These are phyloP conservation scores for Botrytis tulipae DNA, from an alignment of 2,329 filamentous ascomycete genomes.

Conservation along the genomic window DNA sequence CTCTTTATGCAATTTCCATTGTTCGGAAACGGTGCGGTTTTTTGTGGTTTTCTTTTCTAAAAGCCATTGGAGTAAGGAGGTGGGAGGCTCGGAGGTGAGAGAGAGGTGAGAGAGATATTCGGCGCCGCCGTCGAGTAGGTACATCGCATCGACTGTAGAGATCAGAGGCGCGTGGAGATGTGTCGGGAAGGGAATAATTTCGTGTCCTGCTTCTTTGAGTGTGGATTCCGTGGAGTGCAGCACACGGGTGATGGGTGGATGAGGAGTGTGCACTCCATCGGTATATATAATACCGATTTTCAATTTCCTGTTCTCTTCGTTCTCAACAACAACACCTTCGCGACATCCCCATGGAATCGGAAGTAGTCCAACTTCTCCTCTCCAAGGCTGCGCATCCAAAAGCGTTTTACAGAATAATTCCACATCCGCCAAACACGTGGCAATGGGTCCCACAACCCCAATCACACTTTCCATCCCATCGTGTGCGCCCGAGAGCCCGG, in stretches of 20 bases:
- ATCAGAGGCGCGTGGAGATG: not conserved
- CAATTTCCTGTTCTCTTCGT: conserved; percentile 33
- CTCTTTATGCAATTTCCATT: conserved; percentile 13
- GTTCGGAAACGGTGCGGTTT: not conserved
- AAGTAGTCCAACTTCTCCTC: conserved; percentile 49
- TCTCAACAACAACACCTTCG: not conserved
- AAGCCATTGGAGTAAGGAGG: conserved; percentile 31
- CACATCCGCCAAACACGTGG: conserved; percentile 46
- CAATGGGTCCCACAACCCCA: conserved; percentile 48
- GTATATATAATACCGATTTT: conserved; percentile 40
- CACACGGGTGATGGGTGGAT: conserved; percentile 21
- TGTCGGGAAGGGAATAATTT: not conserved
- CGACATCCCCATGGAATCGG: conserved; percentile 49
- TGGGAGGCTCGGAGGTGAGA: conserved; percentile 23
- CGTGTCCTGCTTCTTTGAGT: not conserved
- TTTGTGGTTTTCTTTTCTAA: not conserved
- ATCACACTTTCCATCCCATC: conserved; percentile 52
- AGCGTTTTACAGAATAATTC: conserved; percentile 35
- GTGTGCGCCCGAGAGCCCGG: conserved; percentile 43
- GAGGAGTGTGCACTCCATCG: conserved; percentile 27
- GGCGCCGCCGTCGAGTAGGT: conserved; percentile 26
- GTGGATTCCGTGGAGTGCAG: not conserved
- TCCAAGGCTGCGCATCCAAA: conserved; percentile 45
- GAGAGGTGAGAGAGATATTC: conserved; percentile 23
- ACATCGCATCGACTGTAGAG: not conserved